Conservation (phyloP, 2,329 filamentous ascomycete species). For the Aspergillus amoenus region DNA sequence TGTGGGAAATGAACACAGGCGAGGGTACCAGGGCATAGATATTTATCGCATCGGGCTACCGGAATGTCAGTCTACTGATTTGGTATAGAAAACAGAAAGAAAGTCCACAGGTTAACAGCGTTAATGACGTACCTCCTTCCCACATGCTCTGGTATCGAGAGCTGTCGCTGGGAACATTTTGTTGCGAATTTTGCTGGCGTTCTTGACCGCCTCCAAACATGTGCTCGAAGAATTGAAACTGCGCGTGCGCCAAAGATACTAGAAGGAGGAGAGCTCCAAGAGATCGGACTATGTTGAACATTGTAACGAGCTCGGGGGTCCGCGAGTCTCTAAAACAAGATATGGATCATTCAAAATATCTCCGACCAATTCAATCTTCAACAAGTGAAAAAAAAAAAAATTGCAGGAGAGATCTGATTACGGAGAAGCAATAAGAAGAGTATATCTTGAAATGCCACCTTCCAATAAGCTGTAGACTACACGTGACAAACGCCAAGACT, state of each 20-base stretch:
- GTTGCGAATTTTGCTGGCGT: conserved; percentile 59
- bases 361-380: background rate
- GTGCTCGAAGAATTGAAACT: conserved; percentile 98
- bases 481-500: conserved; percentile 29
- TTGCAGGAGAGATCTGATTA: background rate
- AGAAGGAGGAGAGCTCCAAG: conserved; percentile 57
- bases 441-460: conserved; percentile 31
- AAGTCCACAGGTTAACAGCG: background rate
- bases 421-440: background rate
- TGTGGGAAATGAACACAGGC: conserved; percentile 95
- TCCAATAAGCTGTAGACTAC: background rate
- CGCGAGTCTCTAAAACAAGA: background rate
- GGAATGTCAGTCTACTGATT: conserved; percentile 2
- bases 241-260: conserved; percentile 62
- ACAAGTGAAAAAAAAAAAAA: background rate
- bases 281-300: conserved; percentile 27
- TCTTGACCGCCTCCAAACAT: conserved; percentile 74
- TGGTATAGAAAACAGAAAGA: conserved; percentile 17
- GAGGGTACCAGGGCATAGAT: conserved; percentile 90
- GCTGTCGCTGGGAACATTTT: conserved; percentile 82
- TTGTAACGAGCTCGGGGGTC: conserved; percentile 8
- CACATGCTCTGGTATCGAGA: conserved; percentile 73
- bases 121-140: conserved; percentile 55
- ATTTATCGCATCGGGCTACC: conserved; percentile 82
- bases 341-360: background rate